Evolutionary conservation across 1,284 basidiomycete genomes (phyloP).

Genomic region (Cutaneotrichosporon mucoides): DNA sequence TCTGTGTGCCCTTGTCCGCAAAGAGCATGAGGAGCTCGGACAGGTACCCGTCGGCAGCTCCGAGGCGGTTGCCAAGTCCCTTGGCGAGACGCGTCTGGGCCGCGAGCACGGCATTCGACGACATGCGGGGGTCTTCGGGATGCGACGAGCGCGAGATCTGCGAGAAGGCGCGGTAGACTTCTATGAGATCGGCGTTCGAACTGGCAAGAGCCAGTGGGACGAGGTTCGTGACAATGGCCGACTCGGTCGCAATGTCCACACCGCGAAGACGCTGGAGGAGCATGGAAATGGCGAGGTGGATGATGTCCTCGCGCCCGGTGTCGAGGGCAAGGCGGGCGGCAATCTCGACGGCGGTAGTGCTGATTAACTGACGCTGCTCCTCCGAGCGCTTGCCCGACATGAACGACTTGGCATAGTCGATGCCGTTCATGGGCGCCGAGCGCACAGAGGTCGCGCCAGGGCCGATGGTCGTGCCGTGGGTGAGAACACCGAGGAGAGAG

Average conservation of each 20-base stretch:
- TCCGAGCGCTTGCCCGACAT: conserved; percentile 55
- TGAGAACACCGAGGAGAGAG: conserved; percentile 86
- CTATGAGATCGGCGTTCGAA: conserved; percentile 70
- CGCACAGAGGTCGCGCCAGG: conserved; percentile 24
- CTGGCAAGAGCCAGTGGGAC: conserved; percentile 82
- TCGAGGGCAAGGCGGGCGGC: conserved; percentile 78
- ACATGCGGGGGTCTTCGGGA: conserved; percentile 75
- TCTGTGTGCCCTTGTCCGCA: conserved; percentile 83
- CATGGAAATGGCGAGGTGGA: conserved; percentile 83
- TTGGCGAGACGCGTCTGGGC: conserved; percentile 83
- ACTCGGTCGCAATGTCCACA: conserved; percentile 79
- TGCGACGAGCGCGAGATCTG: conserved; percentile 78
- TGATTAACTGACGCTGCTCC: conserved; percentile 76
- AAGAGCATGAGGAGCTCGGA: conserved; percentile 80
- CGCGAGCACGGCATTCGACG: conserved; percentile 81
- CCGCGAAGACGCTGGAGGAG: conserved; percentile 79
- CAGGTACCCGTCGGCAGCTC: conserved; percentile 75
- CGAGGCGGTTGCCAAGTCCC: conserved; percentile 63
- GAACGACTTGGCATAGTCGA: conserved; percentile 7
- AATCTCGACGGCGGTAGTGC: conserved; percentile 84
- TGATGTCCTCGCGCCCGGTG: conserved; percentile 78
- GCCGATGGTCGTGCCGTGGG: conserved; percentile 57
- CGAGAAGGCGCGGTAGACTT: conserved; percentile 81
- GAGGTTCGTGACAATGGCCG: conserved; percentile 84
- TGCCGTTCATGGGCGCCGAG: conserved; percentile 17